These are phyloP conservation scores for Globisporangium alternatum DNA, from an alignment of 352 stramenopile genomes.

Conservation along the genomic window DNA sequence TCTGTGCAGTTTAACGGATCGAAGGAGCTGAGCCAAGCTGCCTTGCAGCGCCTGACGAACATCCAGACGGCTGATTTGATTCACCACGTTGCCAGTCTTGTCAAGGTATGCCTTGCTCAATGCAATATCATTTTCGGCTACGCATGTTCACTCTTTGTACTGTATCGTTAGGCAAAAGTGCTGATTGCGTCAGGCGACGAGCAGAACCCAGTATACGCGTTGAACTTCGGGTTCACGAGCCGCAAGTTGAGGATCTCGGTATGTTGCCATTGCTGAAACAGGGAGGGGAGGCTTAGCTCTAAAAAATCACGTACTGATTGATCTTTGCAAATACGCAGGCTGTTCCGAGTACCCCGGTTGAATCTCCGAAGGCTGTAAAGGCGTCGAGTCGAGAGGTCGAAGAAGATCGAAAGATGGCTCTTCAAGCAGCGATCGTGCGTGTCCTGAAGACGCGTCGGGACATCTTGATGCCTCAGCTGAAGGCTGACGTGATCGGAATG, in stretches of 20 bases:
- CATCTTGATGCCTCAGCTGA: slow-evolving; percentile 55
- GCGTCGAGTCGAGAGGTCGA: slow-evolving; percentile 64
- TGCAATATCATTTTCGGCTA: neutral
- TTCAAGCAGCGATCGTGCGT: slow-evolving; percentile 82
- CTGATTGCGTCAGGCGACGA: slow-evolving; percentile 29
- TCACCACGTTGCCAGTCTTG: slow-evolving; percentile 66
- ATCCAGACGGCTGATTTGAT: slow-evolving; percentile 53
- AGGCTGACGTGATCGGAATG: slow-evolving; percentile 70
- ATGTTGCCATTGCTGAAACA: slow-evolving; percentile 1
- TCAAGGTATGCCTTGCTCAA: slow-evolving; percentile 46
- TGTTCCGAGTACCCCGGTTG: slow-evolving; percentile 61
- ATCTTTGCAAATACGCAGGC: slow-evolving; percentile 13
- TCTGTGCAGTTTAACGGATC: slow-evolving; percentile 59
- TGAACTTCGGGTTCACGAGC: slow-evolving; percentile 50
- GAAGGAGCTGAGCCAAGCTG: slow-evolving; percentile 32
- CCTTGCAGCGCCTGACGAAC: slow-evolving; percentile 49
- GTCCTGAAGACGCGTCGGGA: slow-evolving; percentile 83
- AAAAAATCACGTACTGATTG: neutral
- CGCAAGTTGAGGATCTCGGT: slow-evolving; percentile 55
- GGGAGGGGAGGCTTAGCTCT: neutral
- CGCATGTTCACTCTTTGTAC: neutral
- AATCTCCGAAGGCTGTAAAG: slow-evolving; percentile 59
- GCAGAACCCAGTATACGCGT: slow-evolving; percentile 27
- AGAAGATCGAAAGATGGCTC: slow-evolving; percentile 87
- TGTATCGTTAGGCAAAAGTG: slow-evolving; percentile 9